These are phyloP conservation scores for Dryas drummondii DNA, from an alignment of 306 rosid species.

Conservation along the genomic window DNA sequence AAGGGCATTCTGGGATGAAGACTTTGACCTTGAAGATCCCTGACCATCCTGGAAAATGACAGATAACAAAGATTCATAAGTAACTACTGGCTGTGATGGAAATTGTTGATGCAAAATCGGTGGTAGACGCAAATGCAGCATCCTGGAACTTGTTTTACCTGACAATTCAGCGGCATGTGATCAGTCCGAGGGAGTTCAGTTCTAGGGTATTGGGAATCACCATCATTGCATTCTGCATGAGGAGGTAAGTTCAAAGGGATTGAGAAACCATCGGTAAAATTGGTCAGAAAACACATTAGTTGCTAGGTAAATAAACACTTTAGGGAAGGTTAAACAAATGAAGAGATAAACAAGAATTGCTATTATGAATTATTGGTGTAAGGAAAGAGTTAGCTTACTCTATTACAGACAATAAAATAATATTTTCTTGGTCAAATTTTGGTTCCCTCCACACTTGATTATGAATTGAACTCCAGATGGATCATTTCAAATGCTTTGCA, in stretches of 20 bases:
- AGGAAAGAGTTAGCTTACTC: not conserved
- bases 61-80: constrained; percentile 7
- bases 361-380: not conserved
- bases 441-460: not conserved
- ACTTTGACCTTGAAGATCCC: constrained; percentile 34
- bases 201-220: constrained; percentile 67
- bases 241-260: constrained; percentile 29
- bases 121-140: constrained; percentile 15
- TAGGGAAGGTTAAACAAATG: not conserved
- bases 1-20: constrained; percentile 30
- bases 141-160: constrained; percentile 46
- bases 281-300: not conserved
- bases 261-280: constrained; percentile 4
- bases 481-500: not conserved
- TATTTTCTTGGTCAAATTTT: not conserved
- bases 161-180: constrained; percentile 41
- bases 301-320: constrained; percentile 6
- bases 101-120: not conserved
- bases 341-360: not conserved
- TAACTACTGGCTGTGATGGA: not conserved
- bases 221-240: constrained; percentile 59
- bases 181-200: constrained; percentile 59
- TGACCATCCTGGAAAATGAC: constrained; percentile 41
- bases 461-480: constrained; percentile 4
- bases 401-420: not conserved